Evolutionary conservation across 1,284 basidiomycete genomes (phyloP), one percentile per base, ranked within the genome.

Genomic region (Fomitopsis schrenkii): DNA sequence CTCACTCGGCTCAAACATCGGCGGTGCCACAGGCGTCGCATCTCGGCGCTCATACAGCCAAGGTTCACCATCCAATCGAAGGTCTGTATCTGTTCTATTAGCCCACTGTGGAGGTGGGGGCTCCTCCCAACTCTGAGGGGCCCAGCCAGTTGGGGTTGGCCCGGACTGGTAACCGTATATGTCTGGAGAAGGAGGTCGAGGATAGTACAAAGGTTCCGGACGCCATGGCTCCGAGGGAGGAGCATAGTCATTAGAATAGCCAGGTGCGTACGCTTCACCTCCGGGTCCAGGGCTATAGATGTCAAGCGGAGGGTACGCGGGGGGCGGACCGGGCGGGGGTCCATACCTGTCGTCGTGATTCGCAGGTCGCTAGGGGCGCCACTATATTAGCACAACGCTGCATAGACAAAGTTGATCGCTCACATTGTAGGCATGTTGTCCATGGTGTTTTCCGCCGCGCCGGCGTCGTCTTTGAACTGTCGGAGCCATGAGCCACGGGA

Each of bases 1-100:
- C 30, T 85, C 84, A 40, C 87, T 88, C 26, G 88, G 86, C 71
- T 90, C 88, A 68, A 90, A 85, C 78, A 85, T 82, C 63, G 86
- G 78, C 62, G 82, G 79, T 28, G 83, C 77, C 61, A 82, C 70
- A 59, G 70, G 74, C 63, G 28, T 54, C 3, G 52, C 8, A 54
- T 80, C 81, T 59, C 78, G 78, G 58, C 72, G 67, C 14, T 71
- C 66, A 48, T 70, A 67, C 60, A 72, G 66, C 67, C 66, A 69
- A 14, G 63, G 53, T 62, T 67, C 71, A 58, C 67, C 63, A 33
- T 59, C 63, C 28, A 63, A n/a, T 7, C 73, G 66, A 35, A 75
- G 69, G 59, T 76, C 70, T 62, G 76, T 69, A 52, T 78, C 62
- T 50, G 66, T 58, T 58, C 67, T 60, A 19, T 68, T 69, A 35